These are phyloP conservation scores for Theileria parva DNA, from an alignment of 169 alveolate genomes.

Conservation along the genomic window DNA sequence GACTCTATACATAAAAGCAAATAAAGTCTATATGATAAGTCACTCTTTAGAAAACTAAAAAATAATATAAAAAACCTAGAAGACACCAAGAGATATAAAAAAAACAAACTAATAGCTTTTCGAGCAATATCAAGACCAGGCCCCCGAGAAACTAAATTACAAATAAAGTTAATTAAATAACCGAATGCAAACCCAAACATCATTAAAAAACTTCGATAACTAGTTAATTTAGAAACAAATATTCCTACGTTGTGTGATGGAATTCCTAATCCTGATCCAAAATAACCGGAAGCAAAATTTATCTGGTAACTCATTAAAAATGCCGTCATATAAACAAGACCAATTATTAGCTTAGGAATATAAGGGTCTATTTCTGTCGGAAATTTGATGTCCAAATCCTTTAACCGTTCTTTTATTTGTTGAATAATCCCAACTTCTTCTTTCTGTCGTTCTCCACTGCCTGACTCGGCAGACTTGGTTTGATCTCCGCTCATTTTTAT, in stretches of 20 bases:
- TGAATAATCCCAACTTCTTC: not conserved
- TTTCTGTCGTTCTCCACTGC: not conserved
- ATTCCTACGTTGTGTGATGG: not conserved
- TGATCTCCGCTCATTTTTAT: not conserved
- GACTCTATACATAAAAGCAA: not conserved
- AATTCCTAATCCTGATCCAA: not conserved
- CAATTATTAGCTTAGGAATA: not conserved
- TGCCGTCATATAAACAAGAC: not conserved
- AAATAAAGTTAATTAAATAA: not conserved
- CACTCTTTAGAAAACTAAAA: not conserved
- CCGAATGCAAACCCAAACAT: not conserved
- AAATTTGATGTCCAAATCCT: not conserved
- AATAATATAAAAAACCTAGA: not conserved
- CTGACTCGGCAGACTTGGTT: not conserved
- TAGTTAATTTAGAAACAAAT: not conserved
- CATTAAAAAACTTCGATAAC: not conserved
- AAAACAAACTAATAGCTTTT: not conserved
- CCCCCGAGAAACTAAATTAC: not conserved
- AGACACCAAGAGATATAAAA: not conserved
- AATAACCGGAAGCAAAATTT: not conserved
- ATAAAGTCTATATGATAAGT: not conserved
- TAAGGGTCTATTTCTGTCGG: not conserved
- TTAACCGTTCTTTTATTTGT: not conserved
- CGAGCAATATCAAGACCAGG: not conserved
- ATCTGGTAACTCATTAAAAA: not conserved